Percentiles rank a stretch among this genome's conserved stretches.
phyloP scores from a whole-genome alignment of 2,329 filamentous ascomycete species.

The Calonectria pseudoreteaudii region DNA sequence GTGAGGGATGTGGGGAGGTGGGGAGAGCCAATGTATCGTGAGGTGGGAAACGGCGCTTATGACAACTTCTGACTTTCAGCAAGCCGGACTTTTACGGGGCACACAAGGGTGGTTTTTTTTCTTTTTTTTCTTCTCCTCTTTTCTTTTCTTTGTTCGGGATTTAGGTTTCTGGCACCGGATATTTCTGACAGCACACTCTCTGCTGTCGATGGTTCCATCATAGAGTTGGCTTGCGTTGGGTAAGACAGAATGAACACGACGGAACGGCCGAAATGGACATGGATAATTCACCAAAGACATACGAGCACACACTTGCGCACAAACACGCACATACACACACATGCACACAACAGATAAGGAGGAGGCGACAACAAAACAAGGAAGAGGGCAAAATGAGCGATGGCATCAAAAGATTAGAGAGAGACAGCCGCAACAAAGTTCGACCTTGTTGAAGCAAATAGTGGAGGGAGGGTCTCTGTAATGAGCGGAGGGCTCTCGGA shows the following conservation, averaged over 20 bases:
- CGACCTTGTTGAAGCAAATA: neutral
- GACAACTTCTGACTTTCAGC: constrained; percentile 10
- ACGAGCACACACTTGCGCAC: neutral
- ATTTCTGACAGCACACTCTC: neutral
- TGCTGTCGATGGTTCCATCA: neutral
- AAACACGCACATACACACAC: neutral
- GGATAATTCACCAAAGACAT: neutral
- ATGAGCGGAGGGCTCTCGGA: neutral
- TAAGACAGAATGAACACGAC: constrained; percentile 4
- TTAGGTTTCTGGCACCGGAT: neutral
- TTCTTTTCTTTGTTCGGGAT: neutral
- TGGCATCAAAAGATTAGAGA: constrained; percentile 6
- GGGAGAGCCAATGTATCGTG: neutral
- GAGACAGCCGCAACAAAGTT: neutral
- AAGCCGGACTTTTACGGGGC: neutral
- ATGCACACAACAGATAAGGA: neutral
- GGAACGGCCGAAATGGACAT: constrained; percentile 3
- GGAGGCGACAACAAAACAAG: neutral
- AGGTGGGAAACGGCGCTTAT: constrained; percentile 3
- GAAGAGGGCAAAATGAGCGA: neutral
- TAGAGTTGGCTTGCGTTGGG: neutral
- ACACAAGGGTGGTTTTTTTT: neutral
- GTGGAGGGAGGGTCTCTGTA: constrained; percentile 5
- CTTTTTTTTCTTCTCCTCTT: neutral
- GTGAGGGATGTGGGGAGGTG: constrained; percentile 16